phyloP scores from a whole-genome alignment of 1,284 basidiomycete species.

The Marasmius oreades region DNA sequence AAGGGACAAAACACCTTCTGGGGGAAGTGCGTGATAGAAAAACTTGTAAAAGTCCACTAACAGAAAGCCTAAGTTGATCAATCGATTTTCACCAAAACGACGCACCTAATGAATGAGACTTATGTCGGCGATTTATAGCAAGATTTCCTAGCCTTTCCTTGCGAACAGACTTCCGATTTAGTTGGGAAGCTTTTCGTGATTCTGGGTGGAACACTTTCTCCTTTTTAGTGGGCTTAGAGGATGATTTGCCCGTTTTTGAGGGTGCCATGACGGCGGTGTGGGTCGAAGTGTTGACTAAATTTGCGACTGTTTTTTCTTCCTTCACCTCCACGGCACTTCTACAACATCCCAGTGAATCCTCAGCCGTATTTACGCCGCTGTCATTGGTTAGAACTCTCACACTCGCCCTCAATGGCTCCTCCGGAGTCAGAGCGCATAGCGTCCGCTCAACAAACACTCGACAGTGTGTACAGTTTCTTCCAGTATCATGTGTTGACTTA shows the following conservation, averaged over 20 bases:
- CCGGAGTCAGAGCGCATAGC: slow-evolving; percentile 61
- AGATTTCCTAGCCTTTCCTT: slow-evolving; percentile 66
- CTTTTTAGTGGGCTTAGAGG: slow-evolving; percentile 44
- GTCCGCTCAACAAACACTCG: slow-evolving; percentile 77
- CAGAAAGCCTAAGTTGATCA: slow-evolving; percentile 6
- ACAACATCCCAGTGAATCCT: too few relatives aligned
- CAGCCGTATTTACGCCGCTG: not conserved
- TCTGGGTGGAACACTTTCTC: slow-evolving; percentile 79
- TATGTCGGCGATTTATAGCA: slow-evolving; percentile 52
- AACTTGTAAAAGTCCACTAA: slow-evolving; percentile 75
- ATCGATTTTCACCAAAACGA: not conserved
- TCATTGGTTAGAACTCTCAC: not conserved
- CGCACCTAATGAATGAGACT: slow-evolving; percentile 52
- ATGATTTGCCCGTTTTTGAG: slow-evolving; percentile 30
- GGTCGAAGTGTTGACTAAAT: not conserved
- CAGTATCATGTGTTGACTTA: not conserved
- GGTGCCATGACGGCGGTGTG: slow-evolving; percentile 31
- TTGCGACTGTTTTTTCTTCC: not conserved
- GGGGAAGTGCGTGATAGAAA: slow-evolving; percentile 74
- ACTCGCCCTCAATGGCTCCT: slow-evolving; percentile 37
- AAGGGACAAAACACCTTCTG: slow-evolving; percentile 59
- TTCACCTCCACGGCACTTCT: too few relatives aligned
- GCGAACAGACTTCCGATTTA: slow-evolving; percentile 68
- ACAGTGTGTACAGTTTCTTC: slow-evolving; percentile 50
- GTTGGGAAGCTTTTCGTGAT: slow-evolving; percentile 80